These are phyloP conservation scores for Fusarium redolens DNA, from an alignment of 2,329 filamentous ascomycete species.

Conservation along the genomic window DNA sequence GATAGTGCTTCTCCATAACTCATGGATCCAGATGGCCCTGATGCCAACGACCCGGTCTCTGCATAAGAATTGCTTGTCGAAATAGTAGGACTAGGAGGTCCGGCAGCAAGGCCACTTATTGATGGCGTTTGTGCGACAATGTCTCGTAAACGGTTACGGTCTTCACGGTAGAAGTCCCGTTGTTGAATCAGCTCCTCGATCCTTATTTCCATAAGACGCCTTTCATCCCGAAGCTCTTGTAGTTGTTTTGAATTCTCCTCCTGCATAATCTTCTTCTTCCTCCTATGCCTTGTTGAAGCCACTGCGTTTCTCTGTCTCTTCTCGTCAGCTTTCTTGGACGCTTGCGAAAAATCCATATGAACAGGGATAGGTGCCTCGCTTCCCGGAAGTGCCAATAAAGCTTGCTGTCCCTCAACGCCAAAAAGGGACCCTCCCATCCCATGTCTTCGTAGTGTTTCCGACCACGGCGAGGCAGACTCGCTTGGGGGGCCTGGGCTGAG, in stretches of 20 bases:
- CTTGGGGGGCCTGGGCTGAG: slow-evolving; percentile 33
- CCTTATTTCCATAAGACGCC: slow-evolving; percentile 70
- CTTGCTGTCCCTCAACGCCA: slow-evolving; percentile 51
- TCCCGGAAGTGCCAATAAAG: slow-evolving; percentile 54
- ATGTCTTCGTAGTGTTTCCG: slow-evolving; percentile 49
- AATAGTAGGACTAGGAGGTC: slow-evolving; percentile 62
- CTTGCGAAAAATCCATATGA: slow-evolving; percentile 82
- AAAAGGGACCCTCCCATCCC: slow-evolving; percentile 43
- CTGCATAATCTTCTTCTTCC: slow-evolving; percentile 85
- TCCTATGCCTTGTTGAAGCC: slow-evolving; percentile 84
- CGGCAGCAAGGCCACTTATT: slow-evolving; percentile 63
- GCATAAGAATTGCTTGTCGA: slow-evolving; percentile 52
- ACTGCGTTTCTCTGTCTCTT: slow-evolving; percentile 88
- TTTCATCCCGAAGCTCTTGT: slow-evolving; percentile 74
- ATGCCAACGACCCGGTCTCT: slow-evolving; percentile 52
- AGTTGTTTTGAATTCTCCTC: slow-evolving; percentile 77
- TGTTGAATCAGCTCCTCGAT: slow-evolving; percentile 57
- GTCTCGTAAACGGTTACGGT: slow-evolving; percentile 78
- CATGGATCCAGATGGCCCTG: slow-evolving; percentile 44
- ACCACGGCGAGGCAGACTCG: slow-evolving; percentile 46
- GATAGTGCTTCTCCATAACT: slow-evolving; percentile 57
- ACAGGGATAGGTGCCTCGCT: slow-evolving; percentile 62
- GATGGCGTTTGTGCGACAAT: slow-evolving; percentile 70
- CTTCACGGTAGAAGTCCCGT: slow-evolving; percentile 77
- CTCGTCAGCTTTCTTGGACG: slow-evolving; percentile 84